Evolutionary conservation across 2,329 filamentous ascomycete genomes (phyloP).

Genomic region (Clarireedia monteithiana): DNA sequence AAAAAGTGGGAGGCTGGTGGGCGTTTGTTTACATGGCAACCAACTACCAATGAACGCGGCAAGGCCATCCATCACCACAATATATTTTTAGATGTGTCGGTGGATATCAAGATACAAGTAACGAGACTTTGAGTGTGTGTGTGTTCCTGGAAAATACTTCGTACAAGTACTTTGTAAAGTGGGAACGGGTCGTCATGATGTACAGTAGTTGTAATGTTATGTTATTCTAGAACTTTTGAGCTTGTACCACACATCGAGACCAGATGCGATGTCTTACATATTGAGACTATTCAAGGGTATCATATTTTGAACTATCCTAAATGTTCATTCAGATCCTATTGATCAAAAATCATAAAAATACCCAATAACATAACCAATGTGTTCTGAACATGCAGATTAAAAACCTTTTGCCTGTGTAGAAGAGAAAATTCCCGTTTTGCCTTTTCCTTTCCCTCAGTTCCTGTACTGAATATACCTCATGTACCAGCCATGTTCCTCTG

Average conservation of each 20-base stretch:
- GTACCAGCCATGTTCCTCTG: conserved; percentile 5
- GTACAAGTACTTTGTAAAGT: too few relatives aligned
- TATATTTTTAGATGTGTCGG: too few relatives aligned
- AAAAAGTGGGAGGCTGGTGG: conserved; percentile 8
- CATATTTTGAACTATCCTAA: neutral
- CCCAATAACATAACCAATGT: conserved; percentile 4
- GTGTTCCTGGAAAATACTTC: too few relatives aligned
- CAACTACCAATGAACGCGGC: too few relatives aligned
- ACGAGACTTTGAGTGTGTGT: too few relatives aligned
- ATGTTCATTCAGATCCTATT: neutral
- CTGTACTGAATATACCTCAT: neutral
- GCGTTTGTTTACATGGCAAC: conserved; percentile 7
- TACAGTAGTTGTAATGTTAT: too few relatives aligned
- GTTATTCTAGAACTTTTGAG: neutral
- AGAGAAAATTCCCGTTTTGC: neutral
- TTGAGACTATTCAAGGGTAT: neutral
- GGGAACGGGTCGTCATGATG: too few relatives aligned
- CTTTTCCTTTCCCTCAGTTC: neutral
- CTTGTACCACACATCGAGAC: too few relatives aligned
- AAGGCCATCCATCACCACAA: too few relatives aligned
- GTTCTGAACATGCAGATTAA: neutral
- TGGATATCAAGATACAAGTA: too few relatives aligned
- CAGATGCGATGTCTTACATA: too few relatives aligned
- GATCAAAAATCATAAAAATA: neutral
- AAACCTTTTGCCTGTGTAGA: neutral